Conservation (phyloP, 176 grass and related monocot species). For the Eragrostis nindensis region DNA sequence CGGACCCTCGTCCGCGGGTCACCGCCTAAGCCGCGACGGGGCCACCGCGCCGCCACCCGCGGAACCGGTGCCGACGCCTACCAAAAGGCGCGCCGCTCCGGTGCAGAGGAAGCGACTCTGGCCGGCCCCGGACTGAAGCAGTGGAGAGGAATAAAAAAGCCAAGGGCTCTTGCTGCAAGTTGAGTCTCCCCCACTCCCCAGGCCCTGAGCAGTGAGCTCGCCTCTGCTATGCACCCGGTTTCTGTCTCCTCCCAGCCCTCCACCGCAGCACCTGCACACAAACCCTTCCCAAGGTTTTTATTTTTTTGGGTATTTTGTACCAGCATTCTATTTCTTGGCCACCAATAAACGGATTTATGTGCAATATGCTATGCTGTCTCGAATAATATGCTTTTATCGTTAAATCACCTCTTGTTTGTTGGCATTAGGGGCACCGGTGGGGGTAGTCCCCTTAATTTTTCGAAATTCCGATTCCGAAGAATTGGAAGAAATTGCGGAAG, state of each 20-base stretch:
- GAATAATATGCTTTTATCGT: not conserved
- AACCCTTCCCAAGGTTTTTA: slow-evolving; percentile 10
- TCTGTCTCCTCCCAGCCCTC: slow-evolving; percentile 21
- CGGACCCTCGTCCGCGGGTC: not conserved
- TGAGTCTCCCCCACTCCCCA: not conserved
- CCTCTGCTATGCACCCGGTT: slow-evolving; percentile 38
- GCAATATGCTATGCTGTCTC: not conserved
- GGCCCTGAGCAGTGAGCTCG: not conserved
- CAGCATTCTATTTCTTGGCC: slow-evolving; percentile 2
- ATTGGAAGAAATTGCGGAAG: slow-evolving; percentile 26
- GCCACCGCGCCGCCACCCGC: not conserved
- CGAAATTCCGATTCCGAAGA: slow-evolving; percentile 42
- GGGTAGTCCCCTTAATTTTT: slow-evolving; percentile 22
- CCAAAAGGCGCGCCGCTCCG: not conserved
- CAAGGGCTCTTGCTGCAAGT: not conserved
- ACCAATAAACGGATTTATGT: not conserved
- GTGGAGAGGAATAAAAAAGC: not conserved
- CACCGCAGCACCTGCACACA: not conserved
- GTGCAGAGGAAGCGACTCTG: not conserved
- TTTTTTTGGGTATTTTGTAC: not conserved
- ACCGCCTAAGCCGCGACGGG: not conserved
- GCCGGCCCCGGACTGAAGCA: not conserved
- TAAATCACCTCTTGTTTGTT: slow-evolving; percentile 8
- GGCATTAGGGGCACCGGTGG: slow-evolving; percentile 43
- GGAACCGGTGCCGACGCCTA: not conserved